Evolutionary conservation across 192 early-diverging fungal species (phyloP).

Genomic region (Coemansia javaensis): DNA sequence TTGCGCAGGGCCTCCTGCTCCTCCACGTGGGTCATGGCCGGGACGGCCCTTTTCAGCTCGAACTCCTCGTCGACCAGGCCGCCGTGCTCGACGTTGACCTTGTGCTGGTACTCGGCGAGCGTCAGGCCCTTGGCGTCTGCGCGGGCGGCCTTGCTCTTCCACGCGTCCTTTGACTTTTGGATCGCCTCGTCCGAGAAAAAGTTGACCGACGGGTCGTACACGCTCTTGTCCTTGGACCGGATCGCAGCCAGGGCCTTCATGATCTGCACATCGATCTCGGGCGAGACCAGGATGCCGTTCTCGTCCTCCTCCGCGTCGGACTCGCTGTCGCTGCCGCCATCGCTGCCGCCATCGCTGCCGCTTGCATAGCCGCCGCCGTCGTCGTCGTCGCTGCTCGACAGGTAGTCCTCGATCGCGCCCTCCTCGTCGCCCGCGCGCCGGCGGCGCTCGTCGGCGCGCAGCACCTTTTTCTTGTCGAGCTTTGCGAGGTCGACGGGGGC

Average conservation of each 20-base stretch:
- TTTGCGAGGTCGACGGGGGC: slow-evolving; percentile 11
- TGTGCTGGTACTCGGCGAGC: slow-evolving; percentile 83
- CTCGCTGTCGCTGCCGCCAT: slow-evolving; percentile 43
- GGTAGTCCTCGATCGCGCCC: slow-evolving; percentile 33
- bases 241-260: slow-evolving; percentile 86
- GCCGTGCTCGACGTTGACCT: slow-evolving; percentile 48
- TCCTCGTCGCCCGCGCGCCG: slow-evolving; percentile 35
- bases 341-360: slow-evolving; percentile 19
- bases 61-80: slow-evolving; percentile 44
- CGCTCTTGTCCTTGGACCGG: slow-evolving; percentile 65
- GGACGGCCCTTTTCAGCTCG: slow-evolving; percentile 9
- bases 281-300: slow-evolving; percentile 74
- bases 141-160: slow-evolving; percentile 39
- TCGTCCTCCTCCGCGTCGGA: slow-evolving; percentile 78
- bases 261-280: slow-evolving; percentile 88
- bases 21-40: slow-evolving; percentile 63
- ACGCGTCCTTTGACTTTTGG: slow-evolving; percentile 27
- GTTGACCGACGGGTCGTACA: slow-evolving; percentile 70
- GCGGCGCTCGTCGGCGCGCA: slow-evolving; percentile 41
- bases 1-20: slow-evolving; percentile 80
- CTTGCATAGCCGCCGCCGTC: slow-evolving; percentile 1
- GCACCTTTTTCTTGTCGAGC: slow-evolving; percentile 37
- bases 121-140: slow-evolving; percentile 47
- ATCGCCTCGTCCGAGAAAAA: slow-evolving; percentile 68
- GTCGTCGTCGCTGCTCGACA: slow-evolving; percentile 10